Evolutionary conservation across 257 asterid species (phyloP), one percentile per base, ranked within the genome.

Genomic region (Nicotiana knightiana): DNA sequence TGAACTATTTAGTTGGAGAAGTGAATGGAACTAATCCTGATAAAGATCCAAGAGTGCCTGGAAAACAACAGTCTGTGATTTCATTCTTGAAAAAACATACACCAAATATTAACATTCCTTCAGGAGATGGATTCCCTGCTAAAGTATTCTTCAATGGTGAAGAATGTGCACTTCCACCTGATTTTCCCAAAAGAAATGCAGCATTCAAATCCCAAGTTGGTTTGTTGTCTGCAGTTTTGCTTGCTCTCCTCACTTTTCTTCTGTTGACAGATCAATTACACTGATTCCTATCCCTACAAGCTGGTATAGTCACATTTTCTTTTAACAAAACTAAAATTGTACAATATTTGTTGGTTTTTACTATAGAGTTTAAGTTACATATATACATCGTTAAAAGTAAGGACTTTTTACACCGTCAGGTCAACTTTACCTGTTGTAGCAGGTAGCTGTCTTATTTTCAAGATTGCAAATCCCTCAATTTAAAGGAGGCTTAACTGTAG

Each of bases 41-140:
- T 0, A 43, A n/a, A 3, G 98, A 94, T 13, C 97, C 97, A 0
- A 80, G 87, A 6, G 86, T 96, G 6, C 99, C 99, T 1, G 99
- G 99, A 51, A 96, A 96, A 86, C 99, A 93, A 79, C 99, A 94
- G 80, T 86, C 97, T 5, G 98, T 94, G 13, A 84, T 96, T 6
- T 93, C 97, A 1, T 96, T 96, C 85, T 43, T 85, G 17, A 96
- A 96, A 89, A 94, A 92, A 37, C 79, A 82, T 28, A n/a, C 84
- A 0, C 84, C 76, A 0, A 17, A 82, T 1, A 15, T 93, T 10
- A 80, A 92, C 43, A 84, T 96, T 8, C 16, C 84, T 1, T 53
- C 53, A 0, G 98, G 99, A 3, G 99, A 96, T 85, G 99, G 98
- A 16, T 96, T 92, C 81, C 99, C 99, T 28, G n/a, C 95, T 0